These are phyloP conservation scores for Botrytis porri DNA, from an alignment of 2,329 filamentous ascomycete species.

Conservation along the genomic window DNA sequence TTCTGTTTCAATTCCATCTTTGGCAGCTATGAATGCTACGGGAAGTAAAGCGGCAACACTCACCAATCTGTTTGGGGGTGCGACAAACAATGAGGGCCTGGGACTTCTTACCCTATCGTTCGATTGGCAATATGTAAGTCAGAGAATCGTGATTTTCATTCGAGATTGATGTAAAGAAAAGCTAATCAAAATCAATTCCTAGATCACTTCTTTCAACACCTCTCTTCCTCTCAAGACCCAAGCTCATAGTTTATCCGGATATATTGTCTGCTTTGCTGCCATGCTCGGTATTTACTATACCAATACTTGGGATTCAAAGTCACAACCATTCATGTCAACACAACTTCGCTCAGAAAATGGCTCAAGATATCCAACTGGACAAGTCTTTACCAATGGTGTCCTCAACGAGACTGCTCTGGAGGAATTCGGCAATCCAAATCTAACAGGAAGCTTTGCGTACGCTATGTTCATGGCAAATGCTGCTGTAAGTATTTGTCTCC, in stretches of 20 bases:
- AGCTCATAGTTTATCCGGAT: slow-evolving; percentile 46
- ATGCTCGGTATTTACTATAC: slow-evolving; percentile 48
- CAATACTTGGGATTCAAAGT: slow-evolving; percentile 43
- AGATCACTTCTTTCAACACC: slow-evolving; percentile 54
- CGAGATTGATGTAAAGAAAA: background rate
- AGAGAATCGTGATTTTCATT: background rate
- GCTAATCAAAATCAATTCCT: slow-evolving; percentile 14
- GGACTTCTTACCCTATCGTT: slow-evolving; percentile 44
- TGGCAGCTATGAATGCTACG: slow-evolving; percentile 41
- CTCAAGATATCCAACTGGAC: slow-evolving; percentile 44
- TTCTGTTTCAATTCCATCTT: slow-evolving; percentile 45
- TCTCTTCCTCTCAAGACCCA: slow-evolving; percentile 53
- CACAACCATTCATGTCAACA: slow-evolving; percentile 46
- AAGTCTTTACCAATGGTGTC: slow-evolving; percentile 42
- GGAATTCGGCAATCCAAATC: slow-evolving; percentile 45
- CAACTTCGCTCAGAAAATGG: slow-evolving; percentile 41
- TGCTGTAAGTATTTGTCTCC: slow-evolving; percentile 43
- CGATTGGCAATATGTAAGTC: slow-evolving; percentile 48
- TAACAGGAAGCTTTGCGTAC: slow-evolving; percentile 51
- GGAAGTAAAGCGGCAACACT: slow-evolving; percentile 40
- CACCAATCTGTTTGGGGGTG: slow-evolving; percentile 49
- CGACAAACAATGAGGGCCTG: slow-evolving; percentile 45
- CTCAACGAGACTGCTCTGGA: slow-evolving; percentile 44
- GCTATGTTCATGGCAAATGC: slow-evolving; percentile 56
- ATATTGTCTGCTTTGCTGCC: slow-evolving; percentile 47